Evolutionary conservation across 768 basidiomycete genomes (phyloP), one percentile per base, ranked within the genome.

Genomic region (Lentinula guzmanii): DNA sequence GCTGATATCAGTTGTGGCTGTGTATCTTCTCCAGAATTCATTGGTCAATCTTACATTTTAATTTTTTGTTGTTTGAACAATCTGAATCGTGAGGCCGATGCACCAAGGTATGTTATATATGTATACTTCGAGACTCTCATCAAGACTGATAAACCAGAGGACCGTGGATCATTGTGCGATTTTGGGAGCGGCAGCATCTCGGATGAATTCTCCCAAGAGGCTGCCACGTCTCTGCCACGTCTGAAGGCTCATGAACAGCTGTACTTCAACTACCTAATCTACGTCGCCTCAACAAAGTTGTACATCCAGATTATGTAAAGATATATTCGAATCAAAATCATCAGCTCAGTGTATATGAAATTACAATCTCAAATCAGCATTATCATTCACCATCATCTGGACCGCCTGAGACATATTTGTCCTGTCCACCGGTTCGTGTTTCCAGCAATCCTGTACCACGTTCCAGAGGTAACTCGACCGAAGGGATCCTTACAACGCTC

Each of bases 401-500:
- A 62, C 46, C 16, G 52, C 61, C 18, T 57, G 11, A 3, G 45
- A 15, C 41, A 61, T 61, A 9, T n/a, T 62, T 15, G 63, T 54
- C n/a, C 63, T 35, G 5, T 64, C 53, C 24, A 24, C 2, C 28
- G 31, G 45, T 31, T 39, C 28, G 18, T 64, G 63, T 3, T 37
- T 33, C 63, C 63, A 64, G 42, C 61, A 64, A 5, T 13, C 9
- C 48, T 62, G 62, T 5, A 62, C 45, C 3, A 61, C 51, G 45
- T 52, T 16, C 63, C 63, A 62, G 18, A 64, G 41, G 42, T 18
- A 64, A 28, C 13, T 58, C 52, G 35, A 39, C 58, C 43, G 13
- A 18, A 31, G 31, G 41, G 15, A 35, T 24, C 21, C 11, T 3
- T 24, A 7, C 66, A 67, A 18, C 67, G 64, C 11, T 59, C 34